Percentiles rank a stretch among this genome's conserved stretches.
Conservation (phyloP, 805 yeast species). For the Sugiyamaella lignohabitans region DNA sequence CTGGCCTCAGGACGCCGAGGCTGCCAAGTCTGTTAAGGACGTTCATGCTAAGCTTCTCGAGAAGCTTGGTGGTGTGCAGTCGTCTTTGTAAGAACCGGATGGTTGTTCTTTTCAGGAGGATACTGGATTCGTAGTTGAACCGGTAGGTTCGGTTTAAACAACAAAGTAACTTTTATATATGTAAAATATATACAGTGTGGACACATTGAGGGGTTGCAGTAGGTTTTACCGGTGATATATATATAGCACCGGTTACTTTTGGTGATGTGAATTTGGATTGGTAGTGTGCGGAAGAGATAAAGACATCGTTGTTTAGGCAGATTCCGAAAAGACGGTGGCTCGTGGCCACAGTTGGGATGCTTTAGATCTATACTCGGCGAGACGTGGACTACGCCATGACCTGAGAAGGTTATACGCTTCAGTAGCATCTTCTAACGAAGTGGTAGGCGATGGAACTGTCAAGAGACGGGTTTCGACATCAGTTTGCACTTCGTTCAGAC, state of each 20-base stretch:
- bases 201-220: not conserved
- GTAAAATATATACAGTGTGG: not conserved
- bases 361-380: slow-evolving; percentile 3
- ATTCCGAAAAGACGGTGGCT: slow-evolving; percentile 4
- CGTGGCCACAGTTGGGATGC: slow-evolving; percentile 8
- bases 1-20: slow-evolving; percentile 88
- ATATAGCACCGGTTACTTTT: no score
- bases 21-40: slow-evolving; percentile 62
- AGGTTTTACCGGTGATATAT: no score
- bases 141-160: no score
- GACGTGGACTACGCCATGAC: slow-evolving; percentile 3
- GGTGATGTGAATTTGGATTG: no score
- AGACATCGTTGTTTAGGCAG: no score
- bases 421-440: not conserved
- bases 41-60: slow-evolving; percentile 46
- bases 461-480: not conserved
- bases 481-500: slow-evolving; percentile 14
- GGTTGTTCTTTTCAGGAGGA: no score
- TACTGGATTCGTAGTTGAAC: no score
- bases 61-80: slow-evolving; percentile 11
- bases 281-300: no score
- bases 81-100: slow-evolving; percentile 1
- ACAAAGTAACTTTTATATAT: not conserved
- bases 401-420: not conserved
- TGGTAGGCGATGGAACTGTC: not conserved